Conservation (phyloP, 1,139 yeast species). For the Pichia sp. region DNA sequence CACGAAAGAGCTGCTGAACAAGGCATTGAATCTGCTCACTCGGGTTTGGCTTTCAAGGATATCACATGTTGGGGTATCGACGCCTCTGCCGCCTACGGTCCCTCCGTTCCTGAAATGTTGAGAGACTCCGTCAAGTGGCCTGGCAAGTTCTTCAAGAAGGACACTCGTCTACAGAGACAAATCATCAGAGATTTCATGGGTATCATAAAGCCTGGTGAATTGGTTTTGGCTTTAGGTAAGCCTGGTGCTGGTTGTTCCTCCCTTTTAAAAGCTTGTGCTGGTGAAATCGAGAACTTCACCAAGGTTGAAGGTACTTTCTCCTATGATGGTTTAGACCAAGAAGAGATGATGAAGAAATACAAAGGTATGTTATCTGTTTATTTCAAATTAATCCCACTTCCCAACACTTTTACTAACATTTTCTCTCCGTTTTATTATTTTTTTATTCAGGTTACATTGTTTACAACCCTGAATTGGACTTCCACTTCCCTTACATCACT, state of each 20-base stretch:
- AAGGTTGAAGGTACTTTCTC: slow-evolving; percentile 34
- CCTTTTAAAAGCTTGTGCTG: slow-evolving; percentile 39
- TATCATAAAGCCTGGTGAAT: slow-evolving; percentile 26
- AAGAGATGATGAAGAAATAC: slow-evolving; percentile 44
- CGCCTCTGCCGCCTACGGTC: slow-evolving; percentile 49
- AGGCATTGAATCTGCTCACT: slow-evolving; percentile 44
- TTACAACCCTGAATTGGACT: slow-evolving; percentile 60
- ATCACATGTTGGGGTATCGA: slow-evolving; percentile 50
- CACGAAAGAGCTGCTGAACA: slow-evolving; percentile 36
- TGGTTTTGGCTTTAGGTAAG: slow-evolving; percentile 25
- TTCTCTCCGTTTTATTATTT: background rate
- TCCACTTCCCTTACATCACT: slow-evolving; percentile 61
- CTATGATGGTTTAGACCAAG: slow-evolving; percentile 49
- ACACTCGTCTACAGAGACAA: slow-evolving; percentile 36
- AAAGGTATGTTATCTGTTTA: slow-evolving; percentile 41
- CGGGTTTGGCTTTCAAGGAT: slow-evolving; percentile 46
- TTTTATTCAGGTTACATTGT: slow-evolving; percentile 42
- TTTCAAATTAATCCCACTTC: background rate
- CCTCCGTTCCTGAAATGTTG: slow-evolving; percentile 43
- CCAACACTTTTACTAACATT: slow-evolving; percentile 8
- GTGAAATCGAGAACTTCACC: slow-evolving; percentile 33
- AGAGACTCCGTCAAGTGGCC: slow-evolving; percentile 36
- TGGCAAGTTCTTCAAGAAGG: slow-evolving; percentile 29
- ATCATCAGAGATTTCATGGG: slow-evolving; percentile 39
- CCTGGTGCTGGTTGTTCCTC: slow-evolving; percentile 44